Evolutionary conservation across 306 rosid species (phyloP).

Genomic region (Ormosia semicastrata): DNA sequence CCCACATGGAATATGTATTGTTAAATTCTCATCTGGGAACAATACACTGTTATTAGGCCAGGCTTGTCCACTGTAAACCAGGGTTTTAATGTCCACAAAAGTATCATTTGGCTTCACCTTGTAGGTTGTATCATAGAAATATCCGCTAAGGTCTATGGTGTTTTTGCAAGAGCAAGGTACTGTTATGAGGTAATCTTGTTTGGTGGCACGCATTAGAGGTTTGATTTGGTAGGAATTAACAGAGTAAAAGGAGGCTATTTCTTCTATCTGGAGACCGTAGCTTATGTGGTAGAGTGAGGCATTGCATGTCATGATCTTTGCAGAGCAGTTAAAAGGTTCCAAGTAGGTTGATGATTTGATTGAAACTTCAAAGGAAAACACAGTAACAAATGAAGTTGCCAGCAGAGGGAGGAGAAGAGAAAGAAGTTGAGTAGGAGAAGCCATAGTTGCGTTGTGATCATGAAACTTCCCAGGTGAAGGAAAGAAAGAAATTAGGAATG

Average conservation of each 20-base stretch:
- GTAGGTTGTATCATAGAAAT: slow-evolving; percentile 58
- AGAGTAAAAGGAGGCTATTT: slow-evolving; percentile 49
- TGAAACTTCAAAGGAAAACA: not conserved
- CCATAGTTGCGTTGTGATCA: slow-evolving; percentile 46
- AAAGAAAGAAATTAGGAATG: not conserved
- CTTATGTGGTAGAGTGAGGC: slow-evolving; percentile 60
- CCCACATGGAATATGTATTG: slow-evolving; percentile 69
- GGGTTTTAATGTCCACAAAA: slow-evolving; percentile 25
- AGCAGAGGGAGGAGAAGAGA: slow-evolving; percentile 35
- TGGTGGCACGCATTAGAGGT: slow-evolving; percentile 18
- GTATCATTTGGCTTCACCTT: slow-evolving; percentile 32
- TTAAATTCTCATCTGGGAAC: not conserved
- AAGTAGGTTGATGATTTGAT: slow-evolving; percentile 4
- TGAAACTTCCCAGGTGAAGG: slow-evolving; percentile 19
- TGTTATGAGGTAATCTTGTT: slow-evolving; percentile 52
- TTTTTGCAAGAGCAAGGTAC: slow-evolving; percentile 69
- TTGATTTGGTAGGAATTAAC: slow-evolving; percentile 45
- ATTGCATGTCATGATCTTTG: slow-evolving; percentile 44
- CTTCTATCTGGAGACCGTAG: not conserved
- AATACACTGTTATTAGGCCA: slow-evolving; percentile 24
- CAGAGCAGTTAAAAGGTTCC: slow-evolving; percentile 49
- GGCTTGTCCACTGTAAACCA: slow-evolving; percentile 61
- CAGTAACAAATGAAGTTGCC: slow-evolving; percentile 7
- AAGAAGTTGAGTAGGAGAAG: slow-evolving; percentile 35
- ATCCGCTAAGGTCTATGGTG: slow-evolving; percentile 36